phyloP scores from a whole-genome alignment of 306 rosid genomes.

The Nissolia schottii region DNA sequence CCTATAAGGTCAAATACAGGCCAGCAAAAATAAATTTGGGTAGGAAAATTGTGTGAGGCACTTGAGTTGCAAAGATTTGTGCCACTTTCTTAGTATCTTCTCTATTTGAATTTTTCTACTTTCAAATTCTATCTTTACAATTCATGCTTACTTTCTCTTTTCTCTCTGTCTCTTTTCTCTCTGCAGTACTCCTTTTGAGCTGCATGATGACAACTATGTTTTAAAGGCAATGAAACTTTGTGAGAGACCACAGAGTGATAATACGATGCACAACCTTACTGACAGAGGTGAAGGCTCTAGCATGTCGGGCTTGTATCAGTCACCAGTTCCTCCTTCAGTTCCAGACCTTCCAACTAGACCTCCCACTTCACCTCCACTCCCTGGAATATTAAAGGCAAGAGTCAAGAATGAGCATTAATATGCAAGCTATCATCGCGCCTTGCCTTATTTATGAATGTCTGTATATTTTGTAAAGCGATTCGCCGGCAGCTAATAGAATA shows the following conservation, averaged over 20 bases:
- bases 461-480: slow-evolving; percentile 66
- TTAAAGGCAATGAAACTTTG: slow-evolving; percentile 87
- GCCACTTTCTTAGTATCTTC: neutral
- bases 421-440: slow-evolving; percentile 14
- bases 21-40: neutral
- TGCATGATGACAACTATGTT: slow-evolving; percentile 91
- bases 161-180: slow-evolving; percentile 21
- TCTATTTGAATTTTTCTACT: neutral
- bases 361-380: slow-evolving; percentile 89
- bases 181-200: slow-evolving; percentile 94
- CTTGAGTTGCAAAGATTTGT: slow-evolving; percentile 1
- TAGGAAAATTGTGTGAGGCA: neutral
- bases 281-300: slow-evolving; percentile 81
- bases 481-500: slow-evolving; percentile 27
- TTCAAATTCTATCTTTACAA: neutral
- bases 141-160: slow-evolving; percentile 12
- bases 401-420: slow-evolving; percentile 78
- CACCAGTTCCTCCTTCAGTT: slow-evolving; percentile 45
- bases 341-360: slow-evolving; percentile 50
- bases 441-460: slow-evolving; percentile 37
- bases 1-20: neutral
- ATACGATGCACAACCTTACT: slow-evolving; percentile 36
- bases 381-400: slow-evolving; percentile 92
- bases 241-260: slow-evolving; percentile 55
- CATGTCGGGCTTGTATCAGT: slow-evolving; percentile 59